These are phyloP conservation scores for Rhizodiscina lignyota DNA, from an alignment of 495 filamentous ascomycete genomes.

Conservation along the genomic window DNA sequence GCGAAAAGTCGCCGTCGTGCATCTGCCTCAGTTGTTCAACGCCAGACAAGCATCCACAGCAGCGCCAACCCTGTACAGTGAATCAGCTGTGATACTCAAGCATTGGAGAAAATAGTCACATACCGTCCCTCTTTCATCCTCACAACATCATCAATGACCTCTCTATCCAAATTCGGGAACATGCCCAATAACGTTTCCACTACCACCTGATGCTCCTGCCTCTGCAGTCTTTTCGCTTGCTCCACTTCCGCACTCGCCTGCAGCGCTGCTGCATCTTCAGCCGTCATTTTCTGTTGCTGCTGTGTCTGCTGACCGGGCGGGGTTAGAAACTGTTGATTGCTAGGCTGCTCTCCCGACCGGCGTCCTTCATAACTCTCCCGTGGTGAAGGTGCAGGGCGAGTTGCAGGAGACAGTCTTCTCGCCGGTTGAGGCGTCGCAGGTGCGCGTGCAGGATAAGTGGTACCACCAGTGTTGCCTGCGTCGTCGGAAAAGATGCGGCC, in stretches of 20 bases:
- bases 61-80: conserved; percentile 50
- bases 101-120: conserved; percentile 18
- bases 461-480: conserved; percentile 2
- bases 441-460: conserved; percentile 5
- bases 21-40: conserved; percentile 34
- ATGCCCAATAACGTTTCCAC: conserved; percentile 84
- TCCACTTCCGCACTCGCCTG: conserved; percentile 88
- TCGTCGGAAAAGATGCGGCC: conserved; percentile 97
- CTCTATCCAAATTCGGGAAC: conserved; percentile 82
- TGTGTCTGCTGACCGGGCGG: not conserved
- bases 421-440: conserved; percentile 40
- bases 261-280: conserved; percentile 63
- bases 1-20: no score
- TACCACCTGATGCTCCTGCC: conserved; percentile 72
- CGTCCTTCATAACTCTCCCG: conserved; percentile 25
- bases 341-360: conserved; percentile 18
- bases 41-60: conserved; percentile 88
- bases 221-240: conserved; percentile 70
- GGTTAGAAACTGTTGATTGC: conserved; percentile 4
- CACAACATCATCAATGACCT: conserved; percentile 88
- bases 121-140: conserved; percentile 81
- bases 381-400: not conserved
- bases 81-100: conserved; percentile 11
- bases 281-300: not conserved
- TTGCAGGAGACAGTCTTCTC: conserved; percentile 3